A percentile compares a stretch with the other conserved stretches of the same genome.
phyloP scores from a whole-genome alignment of 495 filamentous ascomycete species.

The Aspergillus affinis region DNA sequence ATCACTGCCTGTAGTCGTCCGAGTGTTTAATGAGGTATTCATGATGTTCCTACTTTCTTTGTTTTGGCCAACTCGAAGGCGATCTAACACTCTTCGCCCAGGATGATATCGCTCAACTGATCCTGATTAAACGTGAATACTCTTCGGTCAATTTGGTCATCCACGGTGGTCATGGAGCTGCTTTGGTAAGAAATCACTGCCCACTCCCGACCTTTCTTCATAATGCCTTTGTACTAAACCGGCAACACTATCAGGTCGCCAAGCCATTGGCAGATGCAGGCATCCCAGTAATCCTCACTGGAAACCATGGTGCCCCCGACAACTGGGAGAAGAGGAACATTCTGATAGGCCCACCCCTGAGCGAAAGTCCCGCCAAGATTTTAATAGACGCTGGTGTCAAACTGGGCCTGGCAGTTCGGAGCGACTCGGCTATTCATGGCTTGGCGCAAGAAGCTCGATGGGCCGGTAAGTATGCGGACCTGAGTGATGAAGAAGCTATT shows the following conservation, averaged over 20 bases:
- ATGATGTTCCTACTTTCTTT: not conserved
- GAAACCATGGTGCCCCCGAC: conserved; percentile 39
- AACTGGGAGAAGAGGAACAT: conserved; percentile 49
- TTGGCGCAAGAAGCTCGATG: conserved; percentile 32
- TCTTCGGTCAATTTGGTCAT: conserved; percentile 38
- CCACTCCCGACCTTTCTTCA: not conserved
- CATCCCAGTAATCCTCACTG: conserved; percentile 50
- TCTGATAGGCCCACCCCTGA: conserved; percentile 51
- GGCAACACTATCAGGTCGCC: conserved; percentile 18
- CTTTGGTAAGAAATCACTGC: conserved; percentile 26
- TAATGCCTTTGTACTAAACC: not conserved
- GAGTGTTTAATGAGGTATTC: not conserved
- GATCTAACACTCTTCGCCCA: not conserved
- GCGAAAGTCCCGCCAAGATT: conserved; percentile 1
- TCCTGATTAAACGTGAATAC: conserved; percentile 31
- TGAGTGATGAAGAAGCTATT: conserved; percentile 4
- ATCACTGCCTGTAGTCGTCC: not conserved
- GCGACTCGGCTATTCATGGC: conserved; percentile 30
- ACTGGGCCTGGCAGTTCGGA: conserved; percentile 1
- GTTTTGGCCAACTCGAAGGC: not conserved
- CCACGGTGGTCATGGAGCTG: conserved; percentile 49
- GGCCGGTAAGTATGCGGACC: conserved; percentile 7
- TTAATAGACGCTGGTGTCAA: conserved; percentile 6
- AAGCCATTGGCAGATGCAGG: conserved; percentile 42
- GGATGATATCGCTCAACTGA: conserved; percentile 37